These are phyloP conservation scores for Lipomyces yamanashiensis DNA, from an alignment of 805 yeast species.

Conservation along the genomic window DNA sequence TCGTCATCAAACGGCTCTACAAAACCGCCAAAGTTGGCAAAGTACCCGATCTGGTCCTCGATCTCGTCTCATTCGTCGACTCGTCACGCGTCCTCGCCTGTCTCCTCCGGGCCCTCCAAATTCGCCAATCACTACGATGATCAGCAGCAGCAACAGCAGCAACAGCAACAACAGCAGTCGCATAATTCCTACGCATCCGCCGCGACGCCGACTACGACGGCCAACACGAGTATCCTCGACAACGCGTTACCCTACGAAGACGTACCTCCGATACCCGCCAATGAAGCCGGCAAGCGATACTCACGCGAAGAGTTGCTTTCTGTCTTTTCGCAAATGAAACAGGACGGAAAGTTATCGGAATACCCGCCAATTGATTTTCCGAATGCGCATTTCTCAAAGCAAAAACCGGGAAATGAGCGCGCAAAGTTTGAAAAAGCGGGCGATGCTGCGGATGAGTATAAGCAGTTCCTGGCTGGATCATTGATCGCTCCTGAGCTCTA, in stretches of 20 bases:
- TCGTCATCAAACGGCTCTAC: not conserved
- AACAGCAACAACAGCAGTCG: too few relatives aligned
- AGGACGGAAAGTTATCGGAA: conserved; percentile 8
- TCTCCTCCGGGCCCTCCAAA: not conserved
- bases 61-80: conserved; percentile 6
- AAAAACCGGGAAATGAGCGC: conserved; percentile 16
- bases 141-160: conserved; percentile 1
- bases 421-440: conserved; percentile 9
- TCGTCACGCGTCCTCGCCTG: not conserved
- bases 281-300: conserved; percentile 28
- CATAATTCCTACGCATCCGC: too few relatives aligned
- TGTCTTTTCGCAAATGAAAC: conserved; percentile 20
- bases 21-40: conserved; percentile 13
- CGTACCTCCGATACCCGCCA: conserved; percentile 23
- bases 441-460: conserved; percentile 17
- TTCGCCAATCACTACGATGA: not conserved
- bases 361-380: conserved; percentile 18
- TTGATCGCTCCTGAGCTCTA: conserved; percentile 16
- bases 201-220: not conserved
- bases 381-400: conserved; percentile 1
- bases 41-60: conserved; percentile 21
- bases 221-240: not conserved
- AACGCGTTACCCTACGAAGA: conserved; percentile 1
- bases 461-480: conserved; percentile 16
- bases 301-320: conserved; percentile 29